Evolutionary conservation across 139 green algal species (phyloP).

Genomic region (Chlorella sorokiniana): DNA sequence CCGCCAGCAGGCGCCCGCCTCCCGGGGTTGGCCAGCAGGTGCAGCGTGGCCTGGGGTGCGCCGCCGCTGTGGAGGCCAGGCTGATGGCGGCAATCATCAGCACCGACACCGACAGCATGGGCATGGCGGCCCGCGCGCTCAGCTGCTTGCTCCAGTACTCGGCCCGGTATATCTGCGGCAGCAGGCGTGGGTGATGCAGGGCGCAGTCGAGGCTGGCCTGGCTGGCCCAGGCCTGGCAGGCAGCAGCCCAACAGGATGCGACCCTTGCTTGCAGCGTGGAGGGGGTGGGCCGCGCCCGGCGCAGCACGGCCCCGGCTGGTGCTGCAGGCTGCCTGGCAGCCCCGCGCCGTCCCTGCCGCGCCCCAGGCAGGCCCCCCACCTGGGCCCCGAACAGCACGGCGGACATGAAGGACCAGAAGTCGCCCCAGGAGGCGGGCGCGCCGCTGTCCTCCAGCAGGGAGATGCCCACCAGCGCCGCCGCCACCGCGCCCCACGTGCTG

Average conservation of each 20-base stretch:
- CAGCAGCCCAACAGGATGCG: not conserved
- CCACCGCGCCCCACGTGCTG: conserved; percentile 65
- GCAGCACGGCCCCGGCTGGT: not conserved
- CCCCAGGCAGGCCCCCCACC: not conserved
- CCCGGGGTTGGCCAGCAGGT: conserved; percentile 14
- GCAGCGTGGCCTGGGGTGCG: conserved; percentile 20
- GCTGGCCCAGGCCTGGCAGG: not conserved
- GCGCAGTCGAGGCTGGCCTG: not conserved
- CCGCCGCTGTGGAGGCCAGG: conserved; percentile 12
- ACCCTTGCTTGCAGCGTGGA: not conserved
- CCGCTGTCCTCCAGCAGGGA: conserved; percentile 68
- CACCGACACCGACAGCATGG: conserved; percentile 51
- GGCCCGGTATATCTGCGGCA: conserved; percentile 40
- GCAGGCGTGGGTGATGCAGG: not conserved
- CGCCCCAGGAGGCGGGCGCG: conserved; percentile 57
- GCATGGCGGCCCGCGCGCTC: conserved; percentile 32
- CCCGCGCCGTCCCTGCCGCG: too few species aligned
- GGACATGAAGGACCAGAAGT: conserved; percentile 67
- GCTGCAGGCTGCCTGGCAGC: not conserved
- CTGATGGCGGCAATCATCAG: conserved; percentile 39
- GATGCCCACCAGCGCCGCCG: conserved; percentile 67
- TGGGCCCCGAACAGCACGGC: conserved; percentile 74
- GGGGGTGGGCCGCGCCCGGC: not conserved
- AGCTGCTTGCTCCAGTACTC: conserved; percentile 40
- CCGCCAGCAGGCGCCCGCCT: not conserved